Evolutionary conservation across 768 basidiomycete species (phyloP).

Genomic region (Naganishia antarctica): DNA sequence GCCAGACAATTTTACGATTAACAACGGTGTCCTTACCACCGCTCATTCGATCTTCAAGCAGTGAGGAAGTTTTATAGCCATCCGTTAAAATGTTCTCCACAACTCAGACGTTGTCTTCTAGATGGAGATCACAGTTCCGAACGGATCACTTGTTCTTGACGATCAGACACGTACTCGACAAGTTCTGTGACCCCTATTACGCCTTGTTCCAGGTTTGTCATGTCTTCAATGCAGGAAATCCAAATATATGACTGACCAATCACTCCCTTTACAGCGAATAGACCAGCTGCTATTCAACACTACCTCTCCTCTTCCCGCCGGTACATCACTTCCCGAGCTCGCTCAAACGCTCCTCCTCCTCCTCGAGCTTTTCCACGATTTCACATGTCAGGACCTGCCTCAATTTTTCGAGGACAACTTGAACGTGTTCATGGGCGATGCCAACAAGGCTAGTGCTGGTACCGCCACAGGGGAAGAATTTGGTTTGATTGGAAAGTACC

Average conservation of each 20-base stretch:
- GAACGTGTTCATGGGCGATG: conserved; percentile 66
- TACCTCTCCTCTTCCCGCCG: conserved; percentile 46
- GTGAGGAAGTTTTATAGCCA: no score
- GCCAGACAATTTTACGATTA: conserved; percentile 71
- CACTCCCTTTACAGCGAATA: conserved; percentile 44
- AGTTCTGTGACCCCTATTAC: conserved; percentile 79
- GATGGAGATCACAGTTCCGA: conserved; percentile 86
- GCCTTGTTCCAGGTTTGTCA: conserved; percentile 65
- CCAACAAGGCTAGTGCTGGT: conserved; percentile 8
- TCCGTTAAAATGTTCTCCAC: no score
- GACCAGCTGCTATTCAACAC: conserved; percentile 49
- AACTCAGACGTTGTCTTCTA: conserved; percentile 47
- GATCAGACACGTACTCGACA: conserved; percentile 82
- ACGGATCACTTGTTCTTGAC: conserved; percentile 79
- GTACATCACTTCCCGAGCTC: conserved; percentile 50
- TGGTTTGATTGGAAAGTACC: conserved; percentile 69
- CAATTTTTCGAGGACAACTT: conserved; percentile 87
- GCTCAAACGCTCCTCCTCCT: conserved; percentile 73
- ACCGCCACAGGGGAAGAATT: conserved; percentile 52
- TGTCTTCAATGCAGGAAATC: conserved; percentile 57
- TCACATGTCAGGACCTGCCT: conserved; percentile 91
- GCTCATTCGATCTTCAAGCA: conserved; percentile 87
- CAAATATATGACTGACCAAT: conserved; percentile 48
- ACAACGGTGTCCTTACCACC: conserved; percentile 84
- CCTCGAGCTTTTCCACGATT: conserved; percentile 83